phyloP scores from a whole-genome alignment of 2,329 filamentous ascomycete genomes.

The Aspergillus latus region DNA sequence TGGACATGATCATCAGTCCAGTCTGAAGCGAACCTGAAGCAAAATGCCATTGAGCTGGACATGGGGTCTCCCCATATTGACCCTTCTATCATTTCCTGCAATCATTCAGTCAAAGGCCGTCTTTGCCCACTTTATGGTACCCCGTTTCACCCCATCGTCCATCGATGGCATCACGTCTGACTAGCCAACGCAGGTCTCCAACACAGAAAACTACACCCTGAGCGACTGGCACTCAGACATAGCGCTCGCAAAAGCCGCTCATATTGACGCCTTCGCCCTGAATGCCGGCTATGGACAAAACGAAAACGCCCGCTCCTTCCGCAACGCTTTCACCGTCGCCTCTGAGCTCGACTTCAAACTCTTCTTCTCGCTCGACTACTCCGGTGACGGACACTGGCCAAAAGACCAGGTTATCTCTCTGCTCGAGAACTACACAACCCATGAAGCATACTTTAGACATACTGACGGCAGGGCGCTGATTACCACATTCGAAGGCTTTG shows the following conservation, averaged over 20 bases:
- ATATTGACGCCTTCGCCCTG: conserved; percentile 46
- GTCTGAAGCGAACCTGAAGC: too few species aligned
- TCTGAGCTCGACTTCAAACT: conserved; percentile 30
- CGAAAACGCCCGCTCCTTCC: conserved; percentile 21
- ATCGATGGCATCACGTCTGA: background rate
- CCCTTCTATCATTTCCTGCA: conserved; percentile 1
- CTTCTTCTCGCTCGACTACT: conserved; percentile 43
- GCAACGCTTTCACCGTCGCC: conserved; percentile 30
- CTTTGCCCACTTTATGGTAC: conserved; percentile 39
- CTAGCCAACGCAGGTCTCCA: conserved; percentile 23
- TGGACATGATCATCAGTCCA: too few species aligned
- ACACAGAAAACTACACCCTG: conserved; percentile 25
- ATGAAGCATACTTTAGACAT: conserved; percentile 28
- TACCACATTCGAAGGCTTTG: conserved; percentile 49
- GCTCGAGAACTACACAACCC: conserved; percentile 28
- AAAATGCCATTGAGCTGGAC: too few species aligned
- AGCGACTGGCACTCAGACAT: conserved; percentile 38
- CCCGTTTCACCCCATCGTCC: background rate
- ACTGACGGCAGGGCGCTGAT: conserved; percentile 36
- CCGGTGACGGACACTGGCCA: conserved; percentile 33
- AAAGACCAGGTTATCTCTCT: conserved; percentile 26
- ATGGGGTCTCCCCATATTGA: background rate
- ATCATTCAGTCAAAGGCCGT: conserved; percentile 24
- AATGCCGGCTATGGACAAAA: conserved; percentile 35
- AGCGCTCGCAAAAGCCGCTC: conserved; percentile 33